Evolutionary conservation across 352 stramenopile genomes (phyloP), one percentile per base, ranked within the genome.

Genomic region (Phytophthora chlamydospora): DNA sequence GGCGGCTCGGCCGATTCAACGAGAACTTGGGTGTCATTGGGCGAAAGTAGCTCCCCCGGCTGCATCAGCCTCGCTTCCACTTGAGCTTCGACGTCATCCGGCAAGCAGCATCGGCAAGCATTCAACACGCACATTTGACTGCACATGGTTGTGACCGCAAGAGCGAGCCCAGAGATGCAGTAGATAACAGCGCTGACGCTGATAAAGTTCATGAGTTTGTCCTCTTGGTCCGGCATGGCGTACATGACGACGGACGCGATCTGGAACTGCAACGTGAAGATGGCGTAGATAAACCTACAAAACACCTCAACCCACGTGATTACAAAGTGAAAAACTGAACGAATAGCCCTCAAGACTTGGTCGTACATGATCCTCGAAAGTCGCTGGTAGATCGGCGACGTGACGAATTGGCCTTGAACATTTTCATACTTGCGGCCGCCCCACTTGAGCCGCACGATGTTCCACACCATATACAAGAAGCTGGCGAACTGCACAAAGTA

Each of bases 201-300:
- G 32, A 81, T 75, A 38, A 76, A 73, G 21, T 73, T 39, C 21
- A 76, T 63, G 4, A 73, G 40, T 21, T 65, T 63, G 16, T 62
- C 48, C 21, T 76, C 57, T 10, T 46, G 44, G 10, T 71, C 19
- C 7, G 68, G 68, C 52, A 66, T 70, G 9, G 61, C 38, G 52
- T 83, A 81, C 35, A 82, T 36, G 24, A 85, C 40, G 21, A 83
- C 72, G 2, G 75, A 76, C 14, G 63, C 69, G 9, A 82, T 16
- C 48, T 89, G 75, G 53, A 78, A 90, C 34, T 89, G 83, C 40
- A 88, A 58, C 12, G 69, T 70, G 36, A 88, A 91, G 6, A 84
- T 40, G 1, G 69, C 73, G 55, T 88, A 91, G 16, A 91, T 78
- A 13, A 85, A 44, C 68, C 68, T 76, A 16, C 34, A 47, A 24